These are phyloP conservation scores for Eimeria maxima DNA, from an alignment of 169 alveolate species.

Conservation along the genomic window DNA sequence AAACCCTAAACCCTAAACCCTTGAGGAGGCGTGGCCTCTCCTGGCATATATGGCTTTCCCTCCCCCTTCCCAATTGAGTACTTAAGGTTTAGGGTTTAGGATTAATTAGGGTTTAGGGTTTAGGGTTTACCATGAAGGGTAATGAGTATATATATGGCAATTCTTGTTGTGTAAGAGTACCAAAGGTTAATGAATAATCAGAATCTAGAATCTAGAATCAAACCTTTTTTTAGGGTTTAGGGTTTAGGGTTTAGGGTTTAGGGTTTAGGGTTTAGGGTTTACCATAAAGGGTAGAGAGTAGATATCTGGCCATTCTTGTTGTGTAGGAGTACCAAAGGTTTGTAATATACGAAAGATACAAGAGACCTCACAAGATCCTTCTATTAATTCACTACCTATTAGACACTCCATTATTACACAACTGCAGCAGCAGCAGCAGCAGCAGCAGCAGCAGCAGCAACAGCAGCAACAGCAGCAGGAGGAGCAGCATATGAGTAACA, in stretches of 20 bases:
- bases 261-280: too few relatives aligned
- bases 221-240: too few relatives aligned
- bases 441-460: not conserved
- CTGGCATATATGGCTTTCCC: too few relatives aligned
- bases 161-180: too few relatives aligned
- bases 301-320: constrained; percentile 71
- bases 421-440: constrained; percentile 5
- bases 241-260: too few relatives aligned
- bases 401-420: constrained; percentile 18
- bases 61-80: not conserved
- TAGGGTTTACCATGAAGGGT: constrained; percentile 47
- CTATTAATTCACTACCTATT: constrained; percentile 54
- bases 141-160: constrained; percentile 36
- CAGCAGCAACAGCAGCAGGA: not conserved
- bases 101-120: constrained; percentile 42
- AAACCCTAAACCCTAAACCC: constrained; percentile 48
- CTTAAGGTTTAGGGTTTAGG: constrained; percentile 50
- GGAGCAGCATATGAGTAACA: not conserved
- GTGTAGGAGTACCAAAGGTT: constrained; percentile 67
- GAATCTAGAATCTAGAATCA: too few relatives aligned
- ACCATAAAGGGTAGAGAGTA: too few relatives aligned
- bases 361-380: constrained; percentile 64
- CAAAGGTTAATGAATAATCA: too few relatives aligned
- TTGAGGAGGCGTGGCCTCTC: too few relatives aligned
- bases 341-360: constrained; percentile 63